Conservation (phyloP, 768 basidiomycete species). For the Suillus clintonianus region DNA sequence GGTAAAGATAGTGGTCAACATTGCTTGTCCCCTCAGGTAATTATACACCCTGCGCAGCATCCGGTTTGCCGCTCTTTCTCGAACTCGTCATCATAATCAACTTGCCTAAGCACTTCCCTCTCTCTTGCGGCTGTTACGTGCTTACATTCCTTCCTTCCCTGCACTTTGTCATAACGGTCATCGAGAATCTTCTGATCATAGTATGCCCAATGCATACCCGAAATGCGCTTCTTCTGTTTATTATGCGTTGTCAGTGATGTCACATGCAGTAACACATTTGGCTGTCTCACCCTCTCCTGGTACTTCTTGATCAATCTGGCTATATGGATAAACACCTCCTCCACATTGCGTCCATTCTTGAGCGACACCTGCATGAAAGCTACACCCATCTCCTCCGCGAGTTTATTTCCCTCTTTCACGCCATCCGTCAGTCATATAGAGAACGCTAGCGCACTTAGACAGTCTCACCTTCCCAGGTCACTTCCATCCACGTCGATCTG, state of each 20-base stretch:
- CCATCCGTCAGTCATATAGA: neutral
- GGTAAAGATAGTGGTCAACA: neutral
- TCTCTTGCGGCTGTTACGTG: neutral
- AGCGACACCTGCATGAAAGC: conserved; percentile 1
- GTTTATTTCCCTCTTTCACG: neutral
- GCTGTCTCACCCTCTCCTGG: neutral
- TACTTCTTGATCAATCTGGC: neutral
- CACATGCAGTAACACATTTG: neutral
- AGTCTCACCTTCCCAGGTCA: neutral
- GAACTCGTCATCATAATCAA: neutral
- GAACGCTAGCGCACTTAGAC: neutral
- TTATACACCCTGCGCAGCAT: neutral
- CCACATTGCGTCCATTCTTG: conserved; percentile 1
- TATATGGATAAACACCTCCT: neutral
- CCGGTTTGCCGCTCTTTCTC: neutral
- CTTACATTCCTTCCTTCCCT: neutral
- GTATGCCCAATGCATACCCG: neutral
- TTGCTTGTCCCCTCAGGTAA: neutral
- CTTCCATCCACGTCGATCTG: neutral
- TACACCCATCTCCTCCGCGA: neutral
- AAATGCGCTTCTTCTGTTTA: conserved; percentile 1
- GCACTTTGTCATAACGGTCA: neutral
- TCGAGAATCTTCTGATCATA: neutral
- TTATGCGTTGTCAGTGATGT: neutral
- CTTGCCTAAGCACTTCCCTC: neutral